phyloP scores from a whole-genome alignment of 2,329 filamentous ascomycete genomes.

The Rhinocladiella similis region DNA sequence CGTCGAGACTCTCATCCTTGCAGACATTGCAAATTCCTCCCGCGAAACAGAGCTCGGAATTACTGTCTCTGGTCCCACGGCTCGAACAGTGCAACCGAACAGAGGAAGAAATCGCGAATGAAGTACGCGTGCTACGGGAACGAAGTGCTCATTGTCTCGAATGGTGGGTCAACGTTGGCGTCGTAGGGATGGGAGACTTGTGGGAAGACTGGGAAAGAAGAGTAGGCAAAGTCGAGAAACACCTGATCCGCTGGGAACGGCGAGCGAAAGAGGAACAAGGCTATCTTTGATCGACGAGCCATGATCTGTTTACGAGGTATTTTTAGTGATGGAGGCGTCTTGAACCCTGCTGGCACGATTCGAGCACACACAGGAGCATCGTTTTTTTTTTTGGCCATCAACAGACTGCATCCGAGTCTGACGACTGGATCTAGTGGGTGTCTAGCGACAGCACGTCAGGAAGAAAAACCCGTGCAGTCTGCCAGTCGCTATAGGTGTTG shows the following conservation, averaged over 20 bases:
- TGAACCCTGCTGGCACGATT: not conserved
- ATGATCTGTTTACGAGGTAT: not conserved
- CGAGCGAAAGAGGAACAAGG: slow-evolving; percentile 50
- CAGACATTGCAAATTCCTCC: slow-evolving; percentile 49
- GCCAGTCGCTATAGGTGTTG: not conserved
- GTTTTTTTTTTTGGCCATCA: not conserved
- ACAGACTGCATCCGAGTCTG: not conserved
- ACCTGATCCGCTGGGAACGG: slow-evolving; percentile 62
- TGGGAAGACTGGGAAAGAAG: slow-evolving; percentile 72
- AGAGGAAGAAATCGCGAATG: slow-evolving; percentile 41
- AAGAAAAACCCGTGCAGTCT: not conserved
- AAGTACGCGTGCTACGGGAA: slow-evolving; percentile 43
- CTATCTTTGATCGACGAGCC: slow-evolving; percentile 32
- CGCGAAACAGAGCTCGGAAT: slow-evolving; percentile 40
- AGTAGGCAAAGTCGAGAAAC: slow-evolving; percentile 64
- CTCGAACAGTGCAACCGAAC: slow-evolving; percentile 37
- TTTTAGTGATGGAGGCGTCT: not conserved
- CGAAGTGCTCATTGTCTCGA: slow-evolving; percentile 55
- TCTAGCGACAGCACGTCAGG: not conserved
- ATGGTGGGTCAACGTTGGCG: slow-evolving; percentile 71
- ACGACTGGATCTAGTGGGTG: not conserved
- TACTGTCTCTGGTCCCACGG: slow-evolving; percentile 45
- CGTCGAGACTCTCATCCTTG: slow-evolving; percentile 49
- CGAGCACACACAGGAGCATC: not conserved
- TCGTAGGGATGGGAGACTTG: slow-evolving; percentile 66